phyloP scores from a whole-genome alignment of 805 yeast species.

The Candida nitratophila region DNA sequence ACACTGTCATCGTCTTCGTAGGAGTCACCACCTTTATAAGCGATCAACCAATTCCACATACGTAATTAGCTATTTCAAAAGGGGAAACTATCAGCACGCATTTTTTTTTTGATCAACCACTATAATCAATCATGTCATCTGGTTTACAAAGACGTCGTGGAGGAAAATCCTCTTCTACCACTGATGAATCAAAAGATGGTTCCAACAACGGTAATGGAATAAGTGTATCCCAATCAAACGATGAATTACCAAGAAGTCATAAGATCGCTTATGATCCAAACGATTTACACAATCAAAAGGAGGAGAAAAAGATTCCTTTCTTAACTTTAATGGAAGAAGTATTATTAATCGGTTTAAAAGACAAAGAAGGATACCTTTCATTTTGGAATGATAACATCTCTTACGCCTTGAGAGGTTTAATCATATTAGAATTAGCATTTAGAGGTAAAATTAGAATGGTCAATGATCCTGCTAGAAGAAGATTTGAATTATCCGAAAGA shows the following conservation, averaged over 20 bases:
- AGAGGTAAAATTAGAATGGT: conserved; percentile 84
- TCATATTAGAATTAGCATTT: conserved; percentile 84
- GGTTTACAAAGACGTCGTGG: conserved; percentile 78
- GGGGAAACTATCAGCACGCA: too few relatives aligned
- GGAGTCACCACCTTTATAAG: too few relatives aligned
- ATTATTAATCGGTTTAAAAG: conserved; percentile 84
- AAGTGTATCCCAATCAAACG: conserved; percentile 13
- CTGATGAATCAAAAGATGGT: background rate
- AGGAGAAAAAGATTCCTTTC: conserved; percentile 47
- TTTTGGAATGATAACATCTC: conserved; percentile 98
- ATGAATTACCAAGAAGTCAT: conserved; percentile 27
- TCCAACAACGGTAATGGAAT: conserved; percentile 2
- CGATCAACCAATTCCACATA: too few relatives aligned
- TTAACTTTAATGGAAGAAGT: conserved; percentile 97
- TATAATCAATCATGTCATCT: conserved; percentile 26
- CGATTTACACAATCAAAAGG: conserved; percentile 40
- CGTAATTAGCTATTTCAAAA: too few relatives aligned
- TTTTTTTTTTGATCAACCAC: too few relatives aligned
- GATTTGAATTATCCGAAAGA: conserved; percentile 84
- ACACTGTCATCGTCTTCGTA: too few relatives aligned
- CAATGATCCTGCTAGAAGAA: conserved; percentile 85
- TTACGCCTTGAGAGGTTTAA: conserved; percentile 92
- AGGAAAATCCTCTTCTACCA: conserved; percentile 25
- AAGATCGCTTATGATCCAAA: conserved; percentile 79
- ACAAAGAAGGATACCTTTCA: conserved; percentile 91